Conservation (phyloP, 176 grass and related monocot species). For the Carex littledalei region DNA sequence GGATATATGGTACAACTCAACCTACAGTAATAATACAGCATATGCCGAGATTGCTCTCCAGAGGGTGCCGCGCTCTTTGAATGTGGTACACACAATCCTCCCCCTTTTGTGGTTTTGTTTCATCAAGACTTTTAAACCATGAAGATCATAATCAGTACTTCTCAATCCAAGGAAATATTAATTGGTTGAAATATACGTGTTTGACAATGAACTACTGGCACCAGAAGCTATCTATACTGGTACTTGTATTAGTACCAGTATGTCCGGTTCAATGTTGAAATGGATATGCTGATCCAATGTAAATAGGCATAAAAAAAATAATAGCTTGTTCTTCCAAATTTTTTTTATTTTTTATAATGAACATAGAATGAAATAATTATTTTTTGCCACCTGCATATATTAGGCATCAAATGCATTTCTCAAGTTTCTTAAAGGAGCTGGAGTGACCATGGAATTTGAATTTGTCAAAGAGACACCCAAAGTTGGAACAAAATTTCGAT, state of each 20-base stretch:
- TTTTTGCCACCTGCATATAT: conserved; percentile 14
- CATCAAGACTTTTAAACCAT: not conserved
- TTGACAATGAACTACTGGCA: not conserved
- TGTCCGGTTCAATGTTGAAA: not conserved
- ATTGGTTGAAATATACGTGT: no score
- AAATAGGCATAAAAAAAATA: not conserved
- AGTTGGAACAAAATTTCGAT: conserved; percentile 47
- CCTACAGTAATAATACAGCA: conserved; percentile 63
- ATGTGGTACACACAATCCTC: conserved; percentile 36
- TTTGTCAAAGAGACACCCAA: conserved; percentile 95
- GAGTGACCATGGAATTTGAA: conserved; percentile 46
- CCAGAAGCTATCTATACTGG: not conserved
- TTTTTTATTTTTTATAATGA: no score
- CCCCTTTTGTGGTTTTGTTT: not conserved
- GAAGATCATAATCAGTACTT: not conserved
- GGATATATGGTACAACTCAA: conserved; percentile 95
- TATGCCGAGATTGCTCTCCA: conserved; percentile 25
- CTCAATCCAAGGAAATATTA: not conserved
- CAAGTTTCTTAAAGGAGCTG: conserved; percentile 57
- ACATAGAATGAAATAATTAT: not conserved
- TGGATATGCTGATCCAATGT: not conserved
- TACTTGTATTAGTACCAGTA: not conserved
- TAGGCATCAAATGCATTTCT: conserved; percentile 78
- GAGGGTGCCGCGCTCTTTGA: conserved; percentile 71
- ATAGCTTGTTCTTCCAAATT: not conserved